A percentile compares a stretch with the other conserved stretches of the same genome.
phyloP scores from a whole-genome alignment of 2,329 filamentous ascomycete genomes.

The Paecilomyces sp. region DNA sequence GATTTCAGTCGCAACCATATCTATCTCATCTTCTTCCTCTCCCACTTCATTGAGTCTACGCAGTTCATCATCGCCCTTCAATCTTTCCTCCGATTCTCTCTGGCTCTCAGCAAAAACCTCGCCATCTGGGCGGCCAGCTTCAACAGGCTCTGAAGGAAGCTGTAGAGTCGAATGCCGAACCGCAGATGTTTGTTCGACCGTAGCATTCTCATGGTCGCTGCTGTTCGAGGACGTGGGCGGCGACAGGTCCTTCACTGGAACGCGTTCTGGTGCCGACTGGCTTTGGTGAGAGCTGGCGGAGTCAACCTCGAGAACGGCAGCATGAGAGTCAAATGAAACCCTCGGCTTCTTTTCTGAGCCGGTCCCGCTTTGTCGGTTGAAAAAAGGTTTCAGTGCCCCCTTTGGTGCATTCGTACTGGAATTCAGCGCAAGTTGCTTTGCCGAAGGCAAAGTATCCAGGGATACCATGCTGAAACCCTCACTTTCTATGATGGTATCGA shows the following conservation, averaged over 20 bases:
- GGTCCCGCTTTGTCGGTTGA: conserved; percentile 20
- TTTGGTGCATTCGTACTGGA: conserved; percentile 21
- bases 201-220: neutral
- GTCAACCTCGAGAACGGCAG: neutral
- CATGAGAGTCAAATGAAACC: neutral
- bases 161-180: neutral
- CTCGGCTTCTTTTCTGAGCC: conserved; percentile 6
- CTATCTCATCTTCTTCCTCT: neutral
- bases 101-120: conserved; percentile 31
- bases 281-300: neutral
- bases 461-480: conserved; percentile 54
- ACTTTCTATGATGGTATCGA: conserved; percentile 50
- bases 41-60: neutral
- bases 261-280: neutral
- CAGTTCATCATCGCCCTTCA: neutral
- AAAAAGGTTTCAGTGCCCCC: conserved; percentile 18
- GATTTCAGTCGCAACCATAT: conserved; percentile 2
- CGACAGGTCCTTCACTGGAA: neutral
- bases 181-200: neutral
- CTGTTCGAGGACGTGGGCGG: neutral
- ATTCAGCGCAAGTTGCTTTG: conserved; percentile 35
- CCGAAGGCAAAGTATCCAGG: conserved; percentile 45
- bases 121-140: conserved; percentile 13
- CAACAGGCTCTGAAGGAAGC: conserved; percentile 10
- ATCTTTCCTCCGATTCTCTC: conserved; percentile 1